These are phyloP conservation scores for Neoboletus brunneissimus DNA, from an alignment of 768 basidiomycete species.

Conservation along the genomic window DNA sequence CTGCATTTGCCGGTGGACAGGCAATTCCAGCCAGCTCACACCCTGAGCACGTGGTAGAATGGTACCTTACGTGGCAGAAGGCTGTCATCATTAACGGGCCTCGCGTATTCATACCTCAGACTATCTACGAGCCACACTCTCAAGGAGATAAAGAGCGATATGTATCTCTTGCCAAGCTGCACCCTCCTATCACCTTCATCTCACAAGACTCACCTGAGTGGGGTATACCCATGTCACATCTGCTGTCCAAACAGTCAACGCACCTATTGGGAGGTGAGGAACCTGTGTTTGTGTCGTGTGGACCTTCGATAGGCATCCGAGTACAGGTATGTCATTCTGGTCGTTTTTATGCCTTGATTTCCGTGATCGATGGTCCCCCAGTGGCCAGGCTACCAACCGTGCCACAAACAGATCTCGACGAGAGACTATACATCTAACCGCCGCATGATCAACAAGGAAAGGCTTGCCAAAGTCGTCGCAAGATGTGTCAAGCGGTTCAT, in stretches of 20 bases:
- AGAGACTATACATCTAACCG: conserved; percentile 68
- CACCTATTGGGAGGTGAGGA: conserved; percentile 52
- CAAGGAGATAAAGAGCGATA: conserved; percentile 69
- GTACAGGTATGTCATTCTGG: conserved; percentile 47
- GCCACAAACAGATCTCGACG: conserved; percentile 69
- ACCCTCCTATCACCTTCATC: conserved; percentile 59
- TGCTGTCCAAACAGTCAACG: conserved; percentile 53
- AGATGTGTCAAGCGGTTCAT: conserved; percentile 45
- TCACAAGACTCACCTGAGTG: conserved; percentile 49
- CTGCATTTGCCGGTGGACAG: neutral
- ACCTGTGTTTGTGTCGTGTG: conserved; percentile 60
- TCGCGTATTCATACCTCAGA: conserved; percentile 59
- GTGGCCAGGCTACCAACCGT: conserved; percentile 76
- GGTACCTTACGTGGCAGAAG: neutral
- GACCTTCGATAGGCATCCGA: conserved; percentile 70
- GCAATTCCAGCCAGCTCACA: neutral
- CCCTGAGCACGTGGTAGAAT: neutral
- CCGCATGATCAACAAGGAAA: conserved; percentile 63
- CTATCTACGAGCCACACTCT: conserved; percentile 67
- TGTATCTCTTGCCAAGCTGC: conserved; percentile 60
- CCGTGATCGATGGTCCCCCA: conserved; percentile 20
- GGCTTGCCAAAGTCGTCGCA: conserved; percentile 68
- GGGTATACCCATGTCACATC: conserved; percentile 58
- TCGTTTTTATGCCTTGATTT: neutral
- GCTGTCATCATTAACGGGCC: conserved; percentile 26